These are phyloP conservation scores for Cornus kousa DNA, from an alignment of 148 eudicot species.

Conservation along the genomic window DNA sequence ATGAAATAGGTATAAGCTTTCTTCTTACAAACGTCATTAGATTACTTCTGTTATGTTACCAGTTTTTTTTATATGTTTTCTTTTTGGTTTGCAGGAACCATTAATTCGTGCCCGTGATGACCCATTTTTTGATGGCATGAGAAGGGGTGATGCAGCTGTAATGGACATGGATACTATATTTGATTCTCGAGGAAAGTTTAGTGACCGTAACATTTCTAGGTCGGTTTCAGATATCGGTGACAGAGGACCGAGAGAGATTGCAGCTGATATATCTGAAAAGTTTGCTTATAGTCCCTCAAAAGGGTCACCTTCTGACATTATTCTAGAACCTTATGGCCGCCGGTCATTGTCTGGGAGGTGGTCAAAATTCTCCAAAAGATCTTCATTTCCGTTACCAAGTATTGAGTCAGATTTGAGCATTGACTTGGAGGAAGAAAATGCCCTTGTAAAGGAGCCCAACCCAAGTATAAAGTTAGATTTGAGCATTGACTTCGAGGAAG, in stretches of 20 bases:
- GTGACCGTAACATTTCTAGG: constrained; percentile 11
- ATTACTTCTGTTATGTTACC: not conserved
- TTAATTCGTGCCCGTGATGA: constrained; percentile 39
- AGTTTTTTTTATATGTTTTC: not conserved
- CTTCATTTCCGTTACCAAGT: constrained; percentile 16
- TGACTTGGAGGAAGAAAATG: constrained; percentile 17
- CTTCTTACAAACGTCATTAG: not conserved
- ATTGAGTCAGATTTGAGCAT: constrained; percentile 10
- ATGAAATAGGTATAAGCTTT: not conserved
- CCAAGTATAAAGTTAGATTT: constrained; percentile 9
- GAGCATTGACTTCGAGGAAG: constrained; percentile 18
- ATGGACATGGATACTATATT: constrained; percentile 9
- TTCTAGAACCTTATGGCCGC: constrained; percentile 22
- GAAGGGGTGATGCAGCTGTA: constrained; percentile 31
- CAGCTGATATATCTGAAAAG: constrained; percentile 11
- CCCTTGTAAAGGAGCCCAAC: constrained; percentile 12
- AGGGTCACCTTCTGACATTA: constrained; percentile 20
- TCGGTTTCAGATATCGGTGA: constrained; percentile 33
- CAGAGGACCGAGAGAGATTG: constrained; percentile 13
- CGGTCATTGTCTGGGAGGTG: constrained; percentile 27
- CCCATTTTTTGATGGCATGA: constrained; percentile 44
- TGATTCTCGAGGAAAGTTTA: constrained; percentile 17
- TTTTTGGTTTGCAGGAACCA: constrained; percentile 21
- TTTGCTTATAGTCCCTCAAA: constrained; percentile 11
- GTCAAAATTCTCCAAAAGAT: constrained; percentile 12